Base-by-base conservation (phyloP, 2,329 filamentous ascomycete species). In the Arthrobotrys entomopaga region DNA sequence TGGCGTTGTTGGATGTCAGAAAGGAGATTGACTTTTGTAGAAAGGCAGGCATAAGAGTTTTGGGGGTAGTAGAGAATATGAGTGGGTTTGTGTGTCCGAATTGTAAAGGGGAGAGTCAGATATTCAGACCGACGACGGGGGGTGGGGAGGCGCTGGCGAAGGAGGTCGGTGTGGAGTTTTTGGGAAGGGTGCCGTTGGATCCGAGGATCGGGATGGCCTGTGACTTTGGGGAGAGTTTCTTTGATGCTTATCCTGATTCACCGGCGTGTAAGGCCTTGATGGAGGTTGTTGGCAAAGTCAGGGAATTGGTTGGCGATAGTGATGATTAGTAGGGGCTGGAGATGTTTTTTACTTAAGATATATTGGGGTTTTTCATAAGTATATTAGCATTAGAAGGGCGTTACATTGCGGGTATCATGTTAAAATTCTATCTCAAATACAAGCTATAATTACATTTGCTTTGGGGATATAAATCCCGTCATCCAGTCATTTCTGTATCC, bases 1-100 rank as follows among this genome's bases (percentile, higher is more conserved):
- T 98, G 16, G 88, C 90, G 1, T 84, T 99, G 63, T 85, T 99
- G 50, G 95, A 99, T 80, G 95, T 99, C 11, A 86, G 95, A 77
- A 98, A 97, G 83, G 95, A 99, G 82, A 94, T 99, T 70, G 94
- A 99, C 80, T 99, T 99, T 80, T 99, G 96, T 82, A 86, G 89
- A 70, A 99, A 99, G 83, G 95, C 95, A 0, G 92, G 91, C 2
- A 98, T 99, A 77, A 87, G 85, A 54, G 88, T 99, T 5, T 82
- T 99, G 2, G 95, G 95, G 0, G 84, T 99, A 46, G 95, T 97
- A 15, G 95, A 99, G 84, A 99, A 99, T 80, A 99, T 99, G 95
- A 92, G 90, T 70, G 92, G 93, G 2, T 99, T 98, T 79, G 93
- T 99, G 61, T 99, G 95, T 80, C 93, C 93, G 8, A 94, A 91